phyloP scores from a whole-genome alignment of 495 filamentous ascomycete genomes.

The Talaromyces wortmannii region DNA sequence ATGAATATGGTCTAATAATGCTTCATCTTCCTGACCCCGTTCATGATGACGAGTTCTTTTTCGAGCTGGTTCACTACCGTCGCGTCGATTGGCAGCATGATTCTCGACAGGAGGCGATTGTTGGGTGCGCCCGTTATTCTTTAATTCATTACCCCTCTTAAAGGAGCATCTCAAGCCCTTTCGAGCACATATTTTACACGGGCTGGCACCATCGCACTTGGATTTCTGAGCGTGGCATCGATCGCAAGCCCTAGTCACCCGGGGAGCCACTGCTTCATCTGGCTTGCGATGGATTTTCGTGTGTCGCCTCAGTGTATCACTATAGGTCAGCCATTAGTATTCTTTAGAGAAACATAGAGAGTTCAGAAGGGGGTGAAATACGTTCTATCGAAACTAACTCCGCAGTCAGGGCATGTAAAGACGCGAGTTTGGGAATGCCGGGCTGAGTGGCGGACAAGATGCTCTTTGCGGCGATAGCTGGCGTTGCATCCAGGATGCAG shows the following conservation, averaged over 20 bases:
- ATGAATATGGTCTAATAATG: neutral
- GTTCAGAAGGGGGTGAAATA: neutral
- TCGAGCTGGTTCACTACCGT: neutral
- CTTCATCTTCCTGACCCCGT: neutral
- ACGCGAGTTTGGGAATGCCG: constrained; percentile 2
- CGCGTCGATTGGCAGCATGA: neutral
- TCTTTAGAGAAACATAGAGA: neutral
- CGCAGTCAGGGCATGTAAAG: constrained; percentile 11
- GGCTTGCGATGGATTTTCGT: neutral
- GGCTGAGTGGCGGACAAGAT: constrained; percentile 13
- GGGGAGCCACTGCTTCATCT: neutral
- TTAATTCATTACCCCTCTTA: neutral
- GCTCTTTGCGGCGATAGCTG: constrained; percentile 16
- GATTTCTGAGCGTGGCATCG: neutral
- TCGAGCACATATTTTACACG: neutral
- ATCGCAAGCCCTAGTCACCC: constrained; percentile 1
- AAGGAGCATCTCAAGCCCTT: neutral
- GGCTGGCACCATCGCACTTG: neutral
- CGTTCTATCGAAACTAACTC: constrained; percentile 11
- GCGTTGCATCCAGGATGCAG: constrained; percentile 8
- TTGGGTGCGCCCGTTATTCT: neutral
- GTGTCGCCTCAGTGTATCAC: constrained; percentile 1
- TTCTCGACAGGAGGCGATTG: neutral
- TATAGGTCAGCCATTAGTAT: neutral
- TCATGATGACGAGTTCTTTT: neutral